A percentile compares a stretch with the other conserved stretches of the same genome.
phyloP scores from a whole-genome alignment of 441 rosid species.

The Populus hybrid region DNA sequence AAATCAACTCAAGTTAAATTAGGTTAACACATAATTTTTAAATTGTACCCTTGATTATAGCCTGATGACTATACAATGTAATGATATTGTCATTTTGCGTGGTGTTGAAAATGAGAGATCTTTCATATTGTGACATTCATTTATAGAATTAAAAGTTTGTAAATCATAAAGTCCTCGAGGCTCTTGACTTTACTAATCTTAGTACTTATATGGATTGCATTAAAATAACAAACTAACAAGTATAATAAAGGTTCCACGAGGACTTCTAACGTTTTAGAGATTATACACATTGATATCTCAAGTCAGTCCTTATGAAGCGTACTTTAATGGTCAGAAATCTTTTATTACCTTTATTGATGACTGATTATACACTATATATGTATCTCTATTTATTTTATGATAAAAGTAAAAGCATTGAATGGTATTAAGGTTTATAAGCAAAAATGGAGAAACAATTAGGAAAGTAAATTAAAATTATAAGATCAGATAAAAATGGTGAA shows the following conservation, averaged over 20 bases:
- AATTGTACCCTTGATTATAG: neutral
- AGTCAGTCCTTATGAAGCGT: no score
- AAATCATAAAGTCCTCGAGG: neutral
- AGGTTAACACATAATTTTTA: neutral
- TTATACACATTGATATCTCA: no score
- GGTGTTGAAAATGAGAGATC: conserved; percentile 6
- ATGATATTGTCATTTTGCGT: no score
- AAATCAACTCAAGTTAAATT: no score
- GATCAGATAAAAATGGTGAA: neutral
- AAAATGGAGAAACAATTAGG: neutral
- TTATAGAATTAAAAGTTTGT: conserved; percentile 8
- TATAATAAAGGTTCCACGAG: no score
- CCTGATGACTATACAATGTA: neutral
- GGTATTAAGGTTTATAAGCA: conserved; percentile 12
- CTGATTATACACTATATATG: no score
- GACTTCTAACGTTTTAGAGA: no score
- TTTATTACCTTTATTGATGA: neutral
- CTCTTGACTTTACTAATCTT: conserved; percentile 4
- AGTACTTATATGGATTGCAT: neutral
- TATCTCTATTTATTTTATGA: no score
- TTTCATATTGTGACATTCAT: conserved; percentile 10
- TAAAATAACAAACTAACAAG: no score
- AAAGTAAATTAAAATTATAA: conserved; percentile 8
- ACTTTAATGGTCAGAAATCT: no score
- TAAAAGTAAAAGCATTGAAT: neutral